These are phyloP conservation scores for Thamnidium elegans DNA, from an alignment of 192 early-diverging fungal genomes.

Conservation along the genomic window DNA sequence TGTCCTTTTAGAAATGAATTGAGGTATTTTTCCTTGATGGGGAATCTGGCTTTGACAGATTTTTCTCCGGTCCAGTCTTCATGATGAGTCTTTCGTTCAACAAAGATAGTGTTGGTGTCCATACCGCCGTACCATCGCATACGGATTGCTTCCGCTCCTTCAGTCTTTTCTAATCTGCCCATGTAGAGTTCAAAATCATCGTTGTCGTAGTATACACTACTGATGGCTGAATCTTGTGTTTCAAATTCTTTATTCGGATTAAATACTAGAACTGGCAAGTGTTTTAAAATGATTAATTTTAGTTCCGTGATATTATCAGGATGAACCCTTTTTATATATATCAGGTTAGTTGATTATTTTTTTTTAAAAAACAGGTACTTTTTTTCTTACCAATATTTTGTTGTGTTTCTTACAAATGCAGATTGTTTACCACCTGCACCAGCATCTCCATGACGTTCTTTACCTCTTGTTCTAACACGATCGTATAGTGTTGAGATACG, in stretches of 20 bases:
- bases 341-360: background rate
- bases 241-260: conserved; percentile 72
- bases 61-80: conserved; percentile 97
- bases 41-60: conserved; percentile 90
- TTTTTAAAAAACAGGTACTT: background rate
- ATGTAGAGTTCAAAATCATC: conserved; percentile 89
- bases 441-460: conserved; percentile 52
- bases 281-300: conserved; percentile 88
- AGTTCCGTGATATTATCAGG: conserved; percentile 95
- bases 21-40: conserved; percentile 93
- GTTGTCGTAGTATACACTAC: conserved; percentile 96
- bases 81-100: conserved; percentile 96
- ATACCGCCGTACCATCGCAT: conserved; percentile 96
- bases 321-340: conserved; percentile 58
- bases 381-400: conserved; percentile 84
- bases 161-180: conserved; percentile 86
- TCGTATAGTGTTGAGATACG: conserved; percentile 82
- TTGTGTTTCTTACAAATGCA: conserved; percentile 88
- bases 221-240: conserved; percentile 84
- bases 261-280: conserved; percentile 91
- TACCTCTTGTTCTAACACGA: conserved; percentile 70
- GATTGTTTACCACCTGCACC: conserved; percentile 54
- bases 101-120: conserved; percentile 82
- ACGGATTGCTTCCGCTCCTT: conserved; percentile 91
- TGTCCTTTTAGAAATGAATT: conserved; percentile 83